Evolutionary conservation across 768 basidiomycete genomes (phyloP), one percentile per base, ranked within the genome.

Genomic region (Dacryopinax spathularia): DNA sequence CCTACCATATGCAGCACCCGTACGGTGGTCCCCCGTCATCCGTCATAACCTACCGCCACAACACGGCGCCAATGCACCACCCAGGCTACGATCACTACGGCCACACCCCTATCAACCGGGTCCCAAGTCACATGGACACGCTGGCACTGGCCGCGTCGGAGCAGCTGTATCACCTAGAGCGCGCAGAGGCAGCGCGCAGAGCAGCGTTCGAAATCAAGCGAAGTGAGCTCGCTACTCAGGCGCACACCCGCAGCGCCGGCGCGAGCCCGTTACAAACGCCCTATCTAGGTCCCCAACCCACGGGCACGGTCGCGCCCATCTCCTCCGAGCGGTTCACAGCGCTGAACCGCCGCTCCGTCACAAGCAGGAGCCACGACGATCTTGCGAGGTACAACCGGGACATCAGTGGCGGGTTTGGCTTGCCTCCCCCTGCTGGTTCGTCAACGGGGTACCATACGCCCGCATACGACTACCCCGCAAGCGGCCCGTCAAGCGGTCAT

Each of bases 121-220:
- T n/a, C 69, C 68, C n/a, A 73, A 72, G 71, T 65, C 75, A 76
- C 62, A 73, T 77, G 62, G 73, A 71, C 27, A 75, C 75, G 22
- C 44, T 86, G 77, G 73, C 76, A 20, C 72, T 74, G 29, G 77
- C 77, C 20, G 92, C 93, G 1, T 87, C 94, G 75, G 91, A 91
- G 64, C 91, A 96, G 71, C 81, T 98, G 7, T 87, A 89, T 69
- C 85, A 86, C 68, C 84, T 98, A 33, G 94, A 98, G 72, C 85
- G 85, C 36, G 81, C 86, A 65, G 94, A 96, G 73, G 87, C 90
- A 2, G 73, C 85, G 33, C 80, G 91, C 20, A 80, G 91, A 34
- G 91, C 89, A n/a, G 88, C 91, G 71, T 95, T 86, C 74, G 89
- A 92, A 72, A 81, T 85, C 10, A 78, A 83, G 10, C 87, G 85